A percentile compares a stretch with the other conserved stretches of the same genome.
phyloP scores from a whole-genome alignment of 352 stramenopile species.

The Globisporangium orthogonon region DNA sequence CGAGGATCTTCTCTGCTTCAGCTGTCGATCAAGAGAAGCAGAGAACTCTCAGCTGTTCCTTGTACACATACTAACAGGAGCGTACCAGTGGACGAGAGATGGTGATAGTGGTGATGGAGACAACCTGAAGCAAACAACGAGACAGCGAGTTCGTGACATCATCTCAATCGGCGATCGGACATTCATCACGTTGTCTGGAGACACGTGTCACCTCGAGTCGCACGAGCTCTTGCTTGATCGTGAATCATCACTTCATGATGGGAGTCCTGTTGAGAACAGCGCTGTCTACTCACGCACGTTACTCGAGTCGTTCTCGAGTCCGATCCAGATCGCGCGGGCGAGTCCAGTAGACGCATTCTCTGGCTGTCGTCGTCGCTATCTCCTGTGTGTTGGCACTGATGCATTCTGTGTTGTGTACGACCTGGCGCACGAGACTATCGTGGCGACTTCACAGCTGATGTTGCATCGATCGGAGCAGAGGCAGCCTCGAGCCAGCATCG shows the following conservation, averaged over 20 bases:
- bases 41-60: background rate
- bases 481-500: background rate
- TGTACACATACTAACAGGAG: background rate
- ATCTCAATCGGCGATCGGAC: background rate
- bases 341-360: background rate
- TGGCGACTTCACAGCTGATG: conserved; percentile 32
- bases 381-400: conserved; percentile 32
- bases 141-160: background rate
- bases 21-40: background rate
- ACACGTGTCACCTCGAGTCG: conserved; percentile 4
- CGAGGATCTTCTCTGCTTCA: conserved; percentile 4
- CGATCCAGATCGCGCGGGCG: conserved; percentile 9
- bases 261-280: background rate
- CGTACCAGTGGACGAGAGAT: conserved; percentile 1
- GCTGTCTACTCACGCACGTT: background rate
- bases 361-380: conserved; percentile 8
- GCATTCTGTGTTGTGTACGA: conserved; percentile 43
- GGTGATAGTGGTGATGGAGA: too few species aligned
- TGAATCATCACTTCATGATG: background rate
- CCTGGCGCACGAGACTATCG: conserved; percentile 16
- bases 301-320: conserved; percentile 11
- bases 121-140: background rate
- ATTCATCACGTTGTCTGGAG: conserved; percentile 5
- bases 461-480: conserved; percentile 7
- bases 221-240: background rate